Base-by-base conservation (phyloP, 805 yeast species). In the Priceomyces haplophilus region DNA sequence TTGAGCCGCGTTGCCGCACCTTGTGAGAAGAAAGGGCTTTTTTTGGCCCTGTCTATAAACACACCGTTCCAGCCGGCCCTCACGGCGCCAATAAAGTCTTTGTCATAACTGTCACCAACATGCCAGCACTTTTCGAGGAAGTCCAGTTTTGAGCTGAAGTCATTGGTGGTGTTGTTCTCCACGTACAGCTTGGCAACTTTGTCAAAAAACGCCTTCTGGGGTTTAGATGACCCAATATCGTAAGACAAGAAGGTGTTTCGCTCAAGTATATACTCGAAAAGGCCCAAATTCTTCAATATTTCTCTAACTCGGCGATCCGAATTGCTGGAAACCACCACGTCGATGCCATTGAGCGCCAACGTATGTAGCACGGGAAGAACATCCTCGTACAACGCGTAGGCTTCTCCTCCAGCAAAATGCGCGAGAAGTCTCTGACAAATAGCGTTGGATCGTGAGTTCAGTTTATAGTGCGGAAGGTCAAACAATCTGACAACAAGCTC, bases 51-150 rank as follows among this genome's bases (percentile, higher is more conserved):
- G 52, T 81, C 85, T 3, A 82, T 42, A 18, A 77, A 59, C 0
- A 84, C 62, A 4, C 83, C 80, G 41, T 77, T 79, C 79, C 88
- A 77, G 0, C 89, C 89, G 1, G 82, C 72, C 19, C 59, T 56
- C 13, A 64, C 56, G 0, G 82, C 69, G 2, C 81, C 84, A 11
- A 64, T 52, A 42, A 76, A 65, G 55, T 84, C 91, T 39, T 78
- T 77, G 6, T 60, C 61, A 29, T 69, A 57, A 48, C 76, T 79
- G 54, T 84, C 90, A 0, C 91, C 91, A 37, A 83, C 62, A 55
- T 84, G 91, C 86, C 85, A 83, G 38, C 53, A 51, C 13, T 49
- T 54, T 19, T 52, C 54, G 15, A 62, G 42, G 20, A 29, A 34
- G 13, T 30, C 24, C 41, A 42, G 3, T 48, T 42, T 27, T 19